Percentiles rank a stretch among this genome's conserved stretches.
Evolutionary conservation across 169 alveolate genomes (phyloP).

Genomic region (Blepharisma undulans): DNA sequence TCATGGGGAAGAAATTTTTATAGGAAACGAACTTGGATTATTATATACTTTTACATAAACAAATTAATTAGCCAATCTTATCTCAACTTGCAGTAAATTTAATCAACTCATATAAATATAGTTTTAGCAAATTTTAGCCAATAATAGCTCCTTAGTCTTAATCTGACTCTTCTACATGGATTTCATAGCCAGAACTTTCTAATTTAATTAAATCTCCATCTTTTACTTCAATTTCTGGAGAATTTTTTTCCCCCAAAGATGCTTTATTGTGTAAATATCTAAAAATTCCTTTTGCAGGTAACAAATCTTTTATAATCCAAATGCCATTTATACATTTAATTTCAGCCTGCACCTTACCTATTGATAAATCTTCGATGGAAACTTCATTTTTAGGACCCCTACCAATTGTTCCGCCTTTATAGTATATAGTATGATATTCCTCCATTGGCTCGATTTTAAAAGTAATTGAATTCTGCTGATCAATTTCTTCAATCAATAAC

Average conservation of each 20-base stretch:
- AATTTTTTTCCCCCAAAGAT: background rate
- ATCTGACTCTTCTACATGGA: background rate
- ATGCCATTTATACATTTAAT: background rate
- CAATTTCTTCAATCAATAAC: background rate
- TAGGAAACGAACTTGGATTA: background rate
- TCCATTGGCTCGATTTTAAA: background rate
- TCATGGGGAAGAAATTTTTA: background rate
- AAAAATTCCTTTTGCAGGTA: background rate
- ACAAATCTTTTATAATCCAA: background rate
- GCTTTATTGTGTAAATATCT: background rate
- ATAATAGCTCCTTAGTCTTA: background rate
- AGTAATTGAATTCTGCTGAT: background rate
- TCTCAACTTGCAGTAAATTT: background rate
- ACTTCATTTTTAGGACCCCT: background rate
- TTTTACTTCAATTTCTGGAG: background rate
- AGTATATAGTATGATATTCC: too few species aligned
- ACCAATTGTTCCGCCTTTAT: background rate
- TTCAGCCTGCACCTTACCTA: background rate
- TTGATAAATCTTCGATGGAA: background rate
- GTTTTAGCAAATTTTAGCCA: background rate
- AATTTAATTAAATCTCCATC: background rate
- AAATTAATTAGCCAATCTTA: background rate
- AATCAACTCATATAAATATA: background rate
- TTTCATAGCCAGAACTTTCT: background rate
- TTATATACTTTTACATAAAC: background rate